Evolutionary conservation across 176 grass and related monocot species (phyloP).

Genomic region (Avena atlantica): DNA sequence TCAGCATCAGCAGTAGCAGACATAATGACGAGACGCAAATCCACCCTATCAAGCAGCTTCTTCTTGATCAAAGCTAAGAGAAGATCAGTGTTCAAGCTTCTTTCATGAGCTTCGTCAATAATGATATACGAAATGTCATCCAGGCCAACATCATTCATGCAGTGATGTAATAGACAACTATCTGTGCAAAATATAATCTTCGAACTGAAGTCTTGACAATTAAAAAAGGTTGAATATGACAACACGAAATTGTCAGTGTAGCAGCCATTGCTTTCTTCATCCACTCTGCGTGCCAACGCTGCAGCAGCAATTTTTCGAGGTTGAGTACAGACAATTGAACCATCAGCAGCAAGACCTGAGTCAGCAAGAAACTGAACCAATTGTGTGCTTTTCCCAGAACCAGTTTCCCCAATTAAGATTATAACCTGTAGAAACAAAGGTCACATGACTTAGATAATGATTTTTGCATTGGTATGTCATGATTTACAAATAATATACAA

Average conservation of each 20-base stretch:
- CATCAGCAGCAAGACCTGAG: conserved; percentile 66
- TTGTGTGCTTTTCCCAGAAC: conserved; percentile 96
- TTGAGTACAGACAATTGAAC: conserved; percentile 90
- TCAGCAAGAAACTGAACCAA: conserved; percentile 91
- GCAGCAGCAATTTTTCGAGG: conserved; percentile 87
- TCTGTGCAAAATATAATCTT: conserved; percentile 89
- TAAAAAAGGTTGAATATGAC: conserved; percentile 65
- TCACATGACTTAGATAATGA: background rate
- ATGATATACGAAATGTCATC: conserved; percentile 81
- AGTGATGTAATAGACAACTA: conserved; percentile 79
- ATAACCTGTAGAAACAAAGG: conserved; percentile 65
- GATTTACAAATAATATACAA: background rate
- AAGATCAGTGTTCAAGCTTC: conserved; percentile 96
- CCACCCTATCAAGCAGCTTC: conserved; percentile 68
- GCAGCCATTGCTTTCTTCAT: conserved; percentile 85
- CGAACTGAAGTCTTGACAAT: conserved; percentile 56
- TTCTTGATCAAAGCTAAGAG: conserved; percentile 94
- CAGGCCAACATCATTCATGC: conserved; percentile 61
- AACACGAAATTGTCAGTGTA: conserved; percentile 59
- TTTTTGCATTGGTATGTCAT: background rate
- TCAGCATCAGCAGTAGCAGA: conserved; percentile 89
- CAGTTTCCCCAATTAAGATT: conserved; percentile 94
- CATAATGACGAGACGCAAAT: conserved; percentile 92
- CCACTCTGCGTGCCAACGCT: conserved; percentile 80
- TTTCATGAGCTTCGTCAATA: conserved; percentile 96